These are phyloP conservation scores for Arthrobotrys sinensis DNA, from an alignment of 2,329 filamentous ascomycete species.

Conservation along the genomic window DNA sequence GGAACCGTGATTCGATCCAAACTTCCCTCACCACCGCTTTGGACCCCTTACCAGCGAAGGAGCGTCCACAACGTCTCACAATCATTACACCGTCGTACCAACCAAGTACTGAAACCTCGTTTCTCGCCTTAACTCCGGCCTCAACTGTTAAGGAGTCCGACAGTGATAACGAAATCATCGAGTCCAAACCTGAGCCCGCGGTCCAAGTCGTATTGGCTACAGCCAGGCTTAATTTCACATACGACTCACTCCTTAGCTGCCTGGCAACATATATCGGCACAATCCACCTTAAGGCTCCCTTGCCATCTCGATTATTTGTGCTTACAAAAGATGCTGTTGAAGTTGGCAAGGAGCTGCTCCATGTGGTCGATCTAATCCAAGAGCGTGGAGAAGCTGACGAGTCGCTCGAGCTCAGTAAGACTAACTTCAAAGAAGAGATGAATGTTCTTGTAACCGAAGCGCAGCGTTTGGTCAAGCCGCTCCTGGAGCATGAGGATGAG, in stretches of 20 bases:
- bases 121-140: constrained; percentile 50
- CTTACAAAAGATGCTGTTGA: constrained; percentile 56
- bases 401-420: constrained; percentile 26
- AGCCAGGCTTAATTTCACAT: constrained; percentile 40
- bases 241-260: constrained; percentile 80
- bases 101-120: constrained; percentile 34
- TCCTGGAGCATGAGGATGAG: constrained; percentile 50
- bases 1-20: constrained; percentile 51
- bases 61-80: constrained; percentile 51
- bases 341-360: constrained; percentile 48
- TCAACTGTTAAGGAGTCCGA: constrained; percentile 58
- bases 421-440: constrained; percentile 48
- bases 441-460: constrained; percentile 46
- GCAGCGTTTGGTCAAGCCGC: constrained; percentile 56
- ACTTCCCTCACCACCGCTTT: constrained; percentile 50
- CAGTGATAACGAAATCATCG: constrained; percentile 43
- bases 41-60: constrained; percentile 27
- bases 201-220: constrained; percentile 32
- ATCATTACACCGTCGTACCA: constrained; percentile 57
- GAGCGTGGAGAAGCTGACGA: constrained; percentile 39
- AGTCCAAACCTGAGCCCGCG: constrained; percentile 20
- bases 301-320: constrained; percentile 45
- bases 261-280: constrained; percentile 93
- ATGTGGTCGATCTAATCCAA: constrained; percentile 48
- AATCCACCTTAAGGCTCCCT: constrained; percentile 86